Base-by-base conservation (phyloP, 805 yeast genomes). In the Metschnikowia picachoensis region DNA sequence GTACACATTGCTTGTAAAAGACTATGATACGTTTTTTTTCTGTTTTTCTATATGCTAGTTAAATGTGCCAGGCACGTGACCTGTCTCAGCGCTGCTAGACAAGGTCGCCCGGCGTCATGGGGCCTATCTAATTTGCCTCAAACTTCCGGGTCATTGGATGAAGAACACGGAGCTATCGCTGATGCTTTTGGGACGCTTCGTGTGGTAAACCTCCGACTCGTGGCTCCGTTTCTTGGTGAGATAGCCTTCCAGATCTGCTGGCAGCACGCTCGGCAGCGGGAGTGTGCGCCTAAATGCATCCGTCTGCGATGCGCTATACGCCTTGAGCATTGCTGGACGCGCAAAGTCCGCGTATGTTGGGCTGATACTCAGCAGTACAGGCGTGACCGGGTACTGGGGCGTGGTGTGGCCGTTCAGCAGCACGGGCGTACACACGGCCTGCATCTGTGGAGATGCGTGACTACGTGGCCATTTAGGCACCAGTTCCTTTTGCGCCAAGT, bases 371-470 rank as follows among this genome's bases (percentile, higher is more conserved):
- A 39, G 52, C 49, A 49, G 53, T n/a, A 49, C 50, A 5, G 61
- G 61, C 12, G 60, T 59, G 37, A 57, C 52, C 6, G 58, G 60
- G 35, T 50, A 55, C 49, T 53, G 65, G 16, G 75, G 74, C 7
- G 73, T 69, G 36, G 66, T 60, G 27, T 67, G 66, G 20, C 53
- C 53, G 8, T 39, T 41, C 5, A 44, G 32, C 14, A 32, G 37
- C 39, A 16, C 31, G 10, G 56, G 55, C 17, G 54, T 48, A 20
- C 43, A 44, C 15, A 41, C 37, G 39, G 28, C 35, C 17, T 40
- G 47, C 13, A 33, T 39, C 38, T 11, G 28, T 13, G 35, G 43
- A 30, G 37, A 16, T 33, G 15, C 39, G 14, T 35, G 25, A 25
- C 20, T 20, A n/a, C 35, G 32, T 10, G 37, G 43, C 41, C 48